Percentiles rank a stretch among this genome's conserved stretches.
These are phyloP conservation scores for Mucor velutinosus DNA, from an alignment of 371 early-diverging fungal genomes.

Conservation along the genomic window DNA sequence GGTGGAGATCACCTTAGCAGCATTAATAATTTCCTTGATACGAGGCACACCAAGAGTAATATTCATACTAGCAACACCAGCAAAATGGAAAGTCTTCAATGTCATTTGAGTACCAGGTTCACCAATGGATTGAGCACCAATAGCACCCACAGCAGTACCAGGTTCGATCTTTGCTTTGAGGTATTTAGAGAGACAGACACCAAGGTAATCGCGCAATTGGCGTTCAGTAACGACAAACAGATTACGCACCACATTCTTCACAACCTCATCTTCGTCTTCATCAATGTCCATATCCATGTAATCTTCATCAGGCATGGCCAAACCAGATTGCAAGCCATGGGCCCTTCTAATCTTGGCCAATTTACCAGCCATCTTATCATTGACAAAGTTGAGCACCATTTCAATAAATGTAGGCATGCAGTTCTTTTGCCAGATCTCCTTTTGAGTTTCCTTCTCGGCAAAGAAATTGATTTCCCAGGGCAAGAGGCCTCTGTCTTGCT, in stretches of 20 bases:
- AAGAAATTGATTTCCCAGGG: conserved; percentile 76
- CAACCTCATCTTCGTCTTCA: conserved; percentile 50
- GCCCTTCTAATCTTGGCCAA: conserved; percentile 50
- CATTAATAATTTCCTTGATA: conserved; percentile 97
- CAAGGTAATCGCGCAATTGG: conserved; percentile 76
- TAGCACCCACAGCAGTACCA: conserved; percentile 95
- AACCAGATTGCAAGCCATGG: conserved; percentile 56
- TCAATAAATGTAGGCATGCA: conserved; percentile 73
- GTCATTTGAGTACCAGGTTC: conserved; percentile 99
- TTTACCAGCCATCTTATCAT: conserved; percentile 56
- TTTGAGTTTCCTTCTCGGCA: conserved; percentile 49
- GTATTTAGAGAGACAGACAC: conserved; percentile 84
- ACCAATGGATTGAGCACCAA: conserved; percentile 98
- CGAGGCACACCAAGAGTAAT: conserved; percentile 99
- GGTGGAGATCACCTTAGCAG: conserved; percentile 91
- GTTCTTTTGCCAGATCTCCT: conserved; percentile 60
- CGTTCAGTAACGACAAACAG: conserved; percentile 72
- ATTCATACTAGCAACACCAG: conserved; percentile 99
- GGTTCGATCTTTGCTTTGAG: conserved; percentile 91
- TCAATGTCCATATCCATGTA: conserved; percentile 69
- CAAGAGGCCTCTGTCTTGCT: conserved; percentile 47
- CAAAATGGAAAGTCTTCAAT: conserved; percentile 99
- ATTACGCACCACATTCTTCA: conserved; percentile 64
- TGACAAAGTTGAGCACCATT: conserved; percentile 55
- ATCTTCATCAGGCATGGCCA: conserved; percentile 62